phyloP scores from a whole-genome alignment of 2,329 filamentous ascomycete species.

The Helotiales sp. region DNA sequence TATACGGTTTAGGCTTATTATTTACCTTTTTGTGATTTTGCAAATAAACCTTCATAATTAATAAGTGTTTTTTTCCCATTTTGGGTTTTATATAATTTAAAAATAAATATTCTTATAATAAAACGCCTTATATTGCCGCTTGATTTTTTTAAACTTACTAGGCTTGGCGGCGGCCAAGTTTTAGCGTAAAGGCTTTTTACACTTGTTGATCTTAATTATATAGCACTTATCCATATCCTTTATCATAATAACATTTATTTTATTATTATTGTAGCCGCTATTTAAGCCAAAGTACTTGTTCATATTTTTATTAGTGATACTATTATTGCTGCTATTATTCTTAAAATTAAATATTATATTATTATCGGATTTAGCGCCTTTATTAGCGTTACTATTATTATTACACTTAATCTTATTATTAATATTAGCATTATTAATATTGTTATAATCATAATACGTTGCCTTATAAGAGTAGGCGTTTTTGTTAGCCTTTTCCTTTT shows the following conservation, averaged over 20 bases:
- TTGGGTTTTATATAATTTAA: constrained; percentile 34
- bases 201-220: no score
- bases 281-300: constrained; percentile 22
- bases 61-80: constrained; percentile 27
- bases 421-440: not conserved
- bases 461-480: not conserved
- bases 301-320: constrained; percentile 13
- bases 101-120: constrained; percentile 35
- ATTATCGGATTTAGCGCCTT: constrained; percentile 14
- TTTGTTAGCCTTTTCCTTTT: constrained; percentile 28
- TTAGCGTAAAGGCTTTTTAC: no score
- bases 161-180: no score
- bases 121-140: constrained; percentile 29
- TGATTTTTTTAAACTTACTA: constrained; percentile 23
- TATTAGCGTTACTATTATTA: constrained; percentile 17
- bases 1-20: constrained; percentile 37
- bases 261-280: constrained; percentile 25
- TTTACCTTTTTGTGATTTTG: constrained; percentile 36
- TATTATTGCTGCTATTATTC: constrained; percentile 9
- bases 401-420: no score
- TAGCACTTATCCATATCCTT: no score
- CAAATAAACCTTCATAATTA: constrained; percentile 34
- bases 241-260: no score
- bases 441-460: constrained; percentile 7
- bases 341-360: constrained; percentile 9